Evolutionary conservation across 1,139 yeast species (phyloP), one percentile per base, ranked within the genome.

Genomic region (Zygoascus sp.): DNA sequence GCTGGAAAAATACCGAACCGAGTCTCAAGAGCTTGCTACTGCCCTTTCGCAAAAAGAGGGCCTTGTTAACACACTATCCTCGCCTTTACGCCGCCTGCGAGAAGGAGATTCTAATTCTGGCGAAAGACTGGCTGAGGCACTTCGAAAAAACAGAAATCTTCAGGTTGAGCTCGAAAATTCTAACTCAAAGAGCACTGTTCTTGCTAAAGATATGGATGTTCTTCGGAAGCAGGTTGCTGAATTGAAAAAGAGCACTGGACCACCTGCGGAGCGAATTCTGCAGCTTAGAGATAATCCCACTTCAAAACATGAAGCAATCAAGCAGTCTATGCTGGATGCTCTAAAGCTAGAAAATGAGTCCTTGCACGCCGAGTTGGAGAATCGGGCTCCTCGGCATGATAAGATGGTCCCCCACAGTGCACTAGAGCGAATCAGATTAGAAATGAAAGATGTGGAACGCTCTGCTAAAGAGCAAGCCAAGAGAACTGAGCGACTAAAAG

Each of bases 281-380:
- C 87, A 85, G 62, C 65, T 85, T 46, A 73, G 81, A 47, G 74
- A 77, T 35, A 86, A 83, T 59, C 95, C 95, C 1, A 74, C 82
- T n/a, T 55, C 75, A 2, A 71, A 71, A 21, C 84, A 82, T 56
- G 94, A 86, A 61, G 65, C 75, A 11, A 68, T 83, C n/a, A 83
- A 82, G 54, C 73, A 71, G 51, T 67, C 72, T 38, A 70, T 76
- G 50, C 64, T 87, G 17, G 76, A 75, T 15, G 66, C 73, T 0
- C 67, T 88, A 27, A 64, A 73, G 40, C 64, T 66, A 32, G 96
- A 88, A 60, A 88, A 87, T 55, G 66, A 71, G n/a, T 81, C 74
- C 8, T 66, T 88, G 16, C 53, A 70, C 20, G 56, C 57, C 2
- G 62, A 61, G 43, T 43, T 58, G 10, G 48, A 51, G 15, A 56